Evolutionary conservation across 345 rosid species (phyloP).

Genomic region (Salix purpurea): DNA sequence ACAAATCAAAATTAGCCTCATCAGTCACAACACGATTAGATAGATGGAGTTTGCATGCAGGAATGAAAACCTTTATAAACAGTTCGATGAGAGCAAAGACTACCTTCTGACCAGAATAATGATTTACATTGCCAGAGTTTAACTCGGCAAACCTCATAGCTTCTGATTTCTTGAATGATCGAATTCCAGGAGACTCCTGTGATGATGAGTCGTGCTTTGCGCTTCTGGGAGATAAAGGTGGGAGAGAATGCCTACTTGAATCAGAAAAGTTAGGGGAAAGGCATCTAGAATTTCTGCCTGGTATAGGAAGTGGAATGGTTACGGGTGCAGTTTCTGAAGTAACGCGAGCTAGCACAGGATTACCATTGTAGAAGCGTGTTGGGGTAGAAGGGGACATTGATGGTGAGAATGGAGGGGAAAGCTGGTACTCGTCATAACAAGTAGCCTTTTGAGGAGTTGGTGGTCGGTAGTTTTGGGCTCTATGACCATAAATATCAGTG

Average conservation of each 20-base stretch:
- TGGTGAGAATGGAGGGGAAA: constrained; percentile 86
- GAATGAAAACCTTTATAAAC: neutral
- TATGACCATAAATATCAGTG: constrained; percentile 33
- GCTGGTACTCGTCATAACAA: constrained; percentile 59
- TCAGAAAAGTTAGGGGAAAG: constrained; percentile 73
- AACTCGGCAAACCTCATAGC: constrained; percentile 58
- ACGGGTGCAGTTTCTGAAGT: constrained; percentile 80
- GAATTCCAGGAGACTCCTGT: constrained; percentile 70
- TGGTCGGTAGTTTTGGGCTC: constrained; percentile 36
- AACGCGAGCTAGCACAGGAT: constrained; percentile 36
- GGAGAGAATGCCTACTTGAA: constrained; percentile 69
- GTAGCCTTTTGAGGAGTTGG: constrained; percentile 29
- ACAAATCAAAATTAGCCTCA: constrained; percentile 16
- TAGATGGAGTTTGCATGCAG: neutral
- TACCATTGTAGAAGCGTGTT: constrained; percentile 35
- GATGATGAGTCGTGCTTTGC: constrained; percentile 64
- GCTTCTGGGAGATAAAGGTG: constrained; percentile 81
- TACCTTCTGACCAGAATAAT: constrained; percentile 67
- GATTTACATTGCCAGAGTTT: constrained; percentile 49
- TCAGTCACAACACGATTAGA: constrained; percentile 1
- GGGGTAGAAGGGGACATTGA: constrained; percentile 68
- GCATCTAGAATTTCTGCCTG: constrained; percentile 46
- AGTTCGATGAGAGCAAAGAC: neutral
- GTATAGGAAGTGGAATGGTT: constrained; percentile 55
- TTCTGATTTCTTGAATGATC: constrained; percentile 50